Conservation (phyloP, 176 grass and related monocot species). For the Miscanthus lutarioriparius region DNA sequence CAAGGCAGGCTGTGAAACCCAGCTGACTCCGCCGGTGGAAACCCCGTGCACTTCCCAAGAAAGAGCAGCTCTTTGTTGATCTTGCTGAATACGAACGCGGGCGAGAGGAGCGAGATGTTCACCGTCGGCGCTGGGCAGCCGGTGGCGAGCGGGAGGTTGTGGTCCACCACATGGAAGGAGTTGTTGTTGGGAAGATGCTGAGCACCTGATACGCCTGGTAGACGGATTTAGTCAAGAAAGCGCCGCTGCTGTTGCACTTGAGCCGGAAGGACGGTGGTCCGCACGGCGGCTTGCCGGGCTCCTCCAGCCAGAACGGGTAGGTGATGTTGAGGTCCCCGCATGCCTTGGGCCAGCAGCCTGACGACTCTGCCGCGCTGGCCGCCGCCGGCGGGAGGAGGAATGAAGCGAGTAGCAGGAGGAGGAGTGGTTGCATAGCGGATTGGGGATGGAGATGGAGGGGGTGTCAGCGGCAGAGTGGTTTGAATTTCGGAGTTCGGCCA, state of each 20-base stretch:
- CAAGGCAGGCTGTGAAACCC: neutral
- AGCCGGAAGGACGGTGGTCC: constrained; percentile 26
- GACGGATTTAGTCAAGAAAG: neutral
- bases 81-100: neutral
- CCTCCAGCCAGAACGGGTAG: constrained; percentile 48
- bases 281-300: constrained; percentile 12
- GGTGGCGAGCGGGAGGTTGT: constrained; percentile 14
- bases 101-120: neutral
- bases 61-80: constrained; percentile 13
- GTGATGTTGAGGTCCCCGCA: constrained; percentile 6
- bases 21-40: rapidly evolving
- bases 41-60: neutral
- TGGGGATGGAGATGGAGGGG: neutral
- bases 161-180: constrained; percentile 17
- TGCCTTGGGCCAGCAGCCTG: neutral
- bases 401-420: neutral
- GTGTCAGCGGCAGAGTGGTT: neutral
- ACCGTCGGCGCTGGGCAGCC: constrained; percentile 24
- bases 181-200: neutral
- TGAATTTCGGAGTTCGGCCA: neutral
- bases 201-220: neutral
- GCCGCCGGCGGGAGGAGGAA: neutral
- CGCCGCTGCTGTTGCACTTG: constrained; percentile 1
- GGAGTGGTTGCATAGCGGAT: neutral
- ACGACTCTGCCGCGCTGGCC: neutral